Conservation (phyloP, 2,329 filamentous ascomycete species). For the Exophiala sideris region DNA sequence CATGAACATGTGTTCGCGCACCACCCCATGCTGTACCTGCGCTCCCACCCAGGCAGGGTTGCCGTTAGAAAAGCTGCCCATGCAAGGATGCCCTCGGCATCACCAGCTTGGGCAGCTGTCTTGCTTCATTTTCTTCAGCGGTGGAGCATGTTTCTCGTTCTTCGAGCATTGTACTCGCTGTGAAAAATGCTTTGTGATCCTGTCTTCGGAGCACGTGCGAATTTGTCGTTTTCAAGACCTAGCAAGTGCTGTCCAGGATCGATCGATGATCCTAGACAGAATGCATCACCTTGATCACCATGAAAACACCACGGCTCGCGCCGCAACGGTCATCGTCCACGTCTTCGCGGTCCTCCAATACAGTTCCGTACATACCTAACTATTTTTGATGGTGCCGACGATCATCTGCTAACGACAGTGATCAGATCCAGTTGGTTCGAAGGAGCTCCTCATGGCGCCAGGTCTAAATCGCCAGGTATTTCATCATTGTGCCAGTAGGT, state of each 20-base stretch:
- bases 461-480: too few species aligned
- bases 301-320: background rate
- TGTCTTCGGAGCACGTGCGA: background rate
- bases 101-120: background rate
- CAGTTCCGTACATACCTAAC: background rate
- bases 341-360: background rate
- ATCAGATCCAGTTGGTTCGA: too few species aligned
- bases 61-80: background rate
- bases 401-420: too few species aligned
- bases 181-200: background rate
- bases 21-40: background rate
- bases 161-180: background rate
- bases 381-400: too few species aligned
- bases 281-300: background rate
- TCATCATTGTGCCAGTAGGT: too few species aligned
- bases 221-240: background rate
- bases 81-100: background rate
- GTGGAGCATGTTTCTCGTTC: background rate
- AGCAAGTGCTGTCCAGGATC: background rate
- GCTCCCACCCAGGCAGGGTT: background rate
- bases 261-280: background rate
- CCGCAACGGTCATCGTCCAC: background rate
- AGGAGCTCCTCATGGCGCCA: too few species aligned
- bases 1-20: constrained; percentile 3
- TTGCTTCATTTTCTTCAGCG: background rate